Evolutionary conservation across 2,329 filamentous ascomycete species (phyloP), one percentile per base, ranked within the genome.

Genomic region (Pestalotiopsis sp.): DNA sequence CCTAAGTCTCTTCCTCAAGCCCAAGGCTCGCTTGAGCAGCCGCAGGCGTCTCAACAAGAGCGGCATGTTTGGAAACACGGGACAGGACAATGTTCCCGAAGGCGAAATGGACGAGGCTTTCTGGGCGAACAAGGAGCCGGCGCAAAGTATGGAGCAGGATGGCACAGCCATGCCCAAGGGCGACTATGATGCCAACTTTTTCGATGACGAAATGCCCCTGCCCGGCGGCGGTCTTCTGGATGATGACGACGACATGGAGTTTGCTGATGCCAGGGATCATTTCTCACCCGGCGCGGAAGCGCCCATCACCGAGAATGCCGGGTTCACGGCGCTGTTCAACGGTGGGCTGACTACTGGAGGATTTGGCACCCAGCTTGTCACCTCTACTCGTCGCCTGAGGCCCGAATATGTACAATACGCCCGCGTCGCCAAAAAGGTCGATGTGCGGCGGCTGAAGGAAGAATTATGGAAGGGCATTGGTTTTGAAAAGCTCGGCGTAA

Each of bases 171-270:
- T 86, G 48, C 86, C 86, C 2, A 84, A 89, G 73, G 94, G 94
- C 69, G 91, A 97, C 76, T 99, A 98, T 79, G 94, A 98, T 78
- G 95, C 96, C 68, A 92, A 98, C 79, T 99, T 98, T 86, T 99
- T 98, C 83, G 96, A 98, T 75, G 93, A 95, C 73, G 91, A 87
- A 1, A 82, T 94, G 71, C 90, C 91, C 1, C 87, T 93, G 73
- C 83, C 88, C 1, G 90, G 88, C 11, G 89, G 84, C 4, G 83
- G 85, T 60, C 79, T 84, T 24, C 84, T 87, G 20, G 84, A 85
- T 35, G 90, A 91, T 56, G 91, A 92, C 66, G 90, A 92, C 61
- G 91, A 92, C 65, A 75, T 86, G 68, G 91, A 92, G 74, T 96
- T 96, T 78, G 91, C 92, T 3, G 93, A 96, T 78, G 93, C 93